Evolutionary conservation across 257 asterid genomes (phyloP).

Genomic region (Solanum corneliomulleri): DNA sequence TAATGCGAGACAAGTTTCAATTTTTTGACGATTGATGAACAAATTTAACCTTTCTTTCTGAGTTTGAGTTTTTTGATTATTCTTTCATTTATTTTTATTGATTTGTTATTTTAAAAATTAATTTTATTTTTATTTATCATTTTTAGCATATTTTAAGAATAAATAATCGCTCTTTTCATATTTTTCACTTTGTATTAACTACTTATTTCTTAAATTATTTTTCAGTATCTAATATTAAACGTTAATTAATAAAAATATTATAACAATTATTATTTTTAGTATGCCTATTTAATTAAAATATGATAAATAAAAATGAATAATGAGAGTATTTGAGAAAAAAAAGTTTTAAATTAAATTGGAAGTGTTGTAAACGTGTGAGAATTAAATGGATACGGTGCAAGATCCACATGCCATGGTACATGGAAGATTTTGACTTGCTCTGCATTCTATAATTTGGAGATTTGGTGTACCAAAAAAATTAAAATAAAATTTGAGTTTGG

Average conservation of each 20-base stretch:
- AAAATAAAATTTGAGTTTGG: background rate
- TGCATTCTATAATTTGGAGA: background rate
- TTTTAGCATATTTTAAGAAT: background rate
- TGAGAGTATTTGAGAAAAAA: too few relatives aligned
- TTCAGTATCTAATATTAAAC: too few relatives aligned
- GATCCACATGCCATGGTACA: background rate
- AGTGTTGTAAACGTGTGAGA: background rate
- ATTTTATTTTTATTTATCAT: background rate
- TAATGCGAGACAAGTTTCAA: background rate
- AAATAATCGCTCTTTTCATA: too few relatives aligned
- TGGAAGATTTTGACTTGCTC: background rate
- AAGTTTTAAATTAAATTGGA: too few relatives aligned
- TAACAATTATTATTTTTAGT: too few relatives aligned
- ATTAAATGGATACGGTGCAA: background rate
- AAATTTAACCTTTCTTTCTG: background rate
- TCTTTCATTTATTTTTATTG: too few relatives aligned
- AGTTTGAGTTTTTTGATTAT: background rate
- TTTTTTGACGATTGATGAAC: background rate
- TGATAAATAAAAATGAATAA: too few relatives aligned
- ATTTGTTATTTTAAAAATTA: too few relatives aligned
- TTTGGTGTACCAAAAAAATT: background rate
- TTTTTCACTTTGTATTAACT: background rate
- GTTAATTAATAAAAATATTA: too few relatives aligned
- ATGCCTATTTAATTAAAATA: fast-evolving
- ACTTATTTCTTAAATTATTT: too few relatives aligned